Evolutionary conservation across 2,329 filamentous ascomycete genomes (phyloP), one percentile per base, ranked within the genome.

Genomic region (Nemania sp.): DNA sequence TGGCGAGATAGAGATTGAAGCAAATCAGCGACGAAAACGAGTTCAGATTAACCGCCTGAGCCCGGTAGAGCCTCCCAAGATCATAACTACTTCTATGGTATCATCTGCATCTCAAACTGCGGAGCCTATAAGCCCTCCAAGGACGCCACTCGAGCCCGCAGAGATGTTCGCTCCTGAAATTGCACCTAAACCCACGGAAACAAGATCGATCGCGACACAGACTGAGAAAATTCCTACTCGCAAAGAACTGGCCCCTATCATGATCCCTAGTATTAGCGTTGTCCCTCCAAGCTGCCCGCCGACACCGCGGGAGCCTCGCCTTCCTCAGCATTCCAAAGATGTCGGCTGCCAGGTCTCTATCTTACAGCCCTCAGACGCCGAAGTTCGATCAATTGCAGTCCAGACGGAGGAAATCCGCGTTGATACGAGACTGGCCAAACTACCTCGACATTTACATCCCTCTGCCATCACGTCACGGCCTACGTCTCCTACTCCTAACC

Each of bases 321-420:
- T 96, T 49, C 86, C 96, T 24, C 91, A 91, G 49, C 86, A 92
- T 52, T 84, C 84, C 57, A 97, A 91, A 70, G 91, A 91, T 71
- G 85, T 88, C 59, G 86, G 85, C 15, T 93, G 88, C 64, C 94
- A 99, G 72, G 91, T 91, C 22, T 79, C 80, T 31, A 75, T 84
- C 43, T 70, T 78, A 9, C 65, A 76, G 30, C 64, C 76, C 15
- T 76, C 77, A 61, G 75, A 74, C 34, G 28, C 33, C 26, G 15
- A 40, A 6, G 86, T 80, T 51, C 78, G 73, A 40, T 84, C 81
- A 2, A 80, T 68, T 9, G 68, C 70, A 2, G 74, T 92, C 53
- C 94, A 99, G 75, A 99, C 94, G 0, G 92, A 97, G 63, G 89
- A 90, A 54, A 97, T 97, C 53, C 83, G 90, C 50, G 83, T 95